These are phyloP conservation scores for Kickxella alabastrina DNA, from an alignment of 192 early-diverging fungal species.

Conservation along the genomic window DNA sequence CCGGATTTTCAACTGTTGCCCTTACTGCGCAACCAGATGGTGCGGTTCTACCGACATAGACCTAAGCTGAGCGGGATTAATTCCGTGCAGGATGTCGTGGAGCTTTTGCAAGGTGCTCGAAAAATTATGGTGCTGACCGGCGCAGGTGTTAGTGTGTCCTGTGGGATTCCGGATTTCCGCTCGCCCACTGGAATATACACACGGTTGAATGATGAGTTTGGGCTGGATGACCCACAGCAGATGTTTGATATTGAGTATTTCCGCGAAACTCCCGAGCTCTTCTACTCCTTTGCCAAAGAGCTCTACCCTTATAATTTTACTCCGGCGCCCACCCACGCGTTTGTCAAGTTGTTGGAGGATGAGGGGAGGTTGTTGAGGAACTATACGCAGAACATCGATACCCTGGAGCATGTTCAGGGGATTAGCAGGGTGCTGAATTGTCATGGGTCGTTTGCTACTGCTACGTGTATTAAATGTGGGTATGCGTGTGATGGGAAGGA, in stretches of 20 bases:
- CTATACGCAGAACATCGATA: conserved; percentile 98
- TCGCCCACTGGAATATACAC: conserved; percentile 91
- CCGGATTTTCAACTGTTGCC: conserved; percentile 60
- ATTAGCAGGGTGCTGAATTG: conserved; percentile 82
- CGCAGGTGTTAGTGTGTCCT: conserved; percentile 80
- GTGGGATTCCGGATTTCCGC: conserved; percentile 96
- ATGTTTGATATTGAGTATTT: conserved; percentile 98
- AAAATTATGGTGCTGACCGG: conserved; percentile 92
- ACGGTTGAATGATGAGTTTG: conserved; percentile 76
- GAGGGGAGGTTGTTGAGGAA: conserved; percentile 83
- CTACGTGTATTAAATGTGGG: conserved; percentile 82
- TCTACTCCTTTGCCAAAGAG: conserved; percentile 94
- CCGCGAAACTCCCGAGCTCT: conserved; percentile 76
- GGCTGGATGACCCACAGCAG: conserved; percentile 87
- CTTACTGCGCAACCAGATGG: conserved; percentile 55
- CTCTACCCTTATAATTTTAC: conserved; percentile 85
- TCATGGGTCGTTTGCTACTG: conserved; percentile 97
- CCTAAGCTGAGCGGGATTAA: conserved; percentile 54
- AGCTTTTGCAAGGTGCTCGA: conserved; percentile 54
- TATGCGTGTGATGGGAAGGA: conserved; percentile 71
- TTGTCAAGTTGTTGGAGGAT: conserved; percentile 85
- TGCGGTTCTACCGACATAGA: conserved; percentile 57
- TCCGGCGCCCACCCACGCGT: conserved; percentile 82
- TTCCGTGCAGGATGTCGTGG: conserved; percentile 62
- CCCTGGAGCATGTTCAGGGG: conserved; percentile 81